Conservation (phyloP, 2,329 filamentous ascomycete genomes). For the Pseudogymnoascus sp. region DNA sequence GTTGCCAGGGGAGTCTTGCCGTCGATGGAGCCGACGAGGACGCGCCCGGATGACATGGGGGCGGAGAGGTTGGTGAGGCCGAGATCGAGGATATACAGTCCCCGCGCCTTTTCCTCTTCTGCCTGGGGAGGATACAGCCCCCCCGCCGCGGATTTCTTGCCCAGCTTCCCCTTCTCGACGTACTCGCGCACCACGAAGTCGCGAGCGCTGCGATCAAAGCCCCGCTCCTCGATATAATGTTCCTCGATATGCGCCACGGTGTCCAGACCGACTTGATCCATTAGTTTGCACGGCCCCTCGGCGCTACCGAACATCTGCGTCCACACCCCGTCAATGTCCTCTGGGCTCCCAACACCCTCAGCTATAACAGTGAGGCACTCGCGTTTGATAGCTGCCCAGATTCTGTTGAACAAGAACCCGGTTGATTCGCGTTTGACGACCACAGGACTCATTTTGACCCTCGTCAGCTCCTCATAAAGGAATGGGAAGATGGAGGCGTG, state of each 20-base stretch:
- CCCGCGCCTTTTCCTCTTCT: background rate
- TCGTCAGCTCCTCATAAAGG: conserved; percentile 25
- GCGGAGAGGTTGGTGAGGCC: conserved; percentile 14
- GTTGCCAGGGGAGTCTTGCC: background rate
- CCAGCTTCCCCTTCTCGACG: conserved; percentile 28
- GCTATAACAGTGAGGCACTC: conserved; percentile 31
- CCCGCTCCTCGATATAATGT: conserved; percentile 31
- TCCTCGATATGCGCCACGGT: conserved; percentile 35
- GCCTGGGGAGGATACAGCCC: conserved; percentile 14
- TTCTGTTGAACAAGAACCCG: conserved; percentile 36
- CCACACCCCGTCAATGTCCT: conserved; percentile 34
- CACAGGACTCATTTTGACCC: conserved; percentile 33
- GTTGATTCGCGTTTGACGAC: conserved; percentile 31
- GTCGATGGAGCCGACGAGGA: conserved; percentile 14
- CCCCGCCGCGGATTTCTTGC: conserved; percentile 28
- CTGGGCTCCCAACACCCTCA: conserved; percentile 31
- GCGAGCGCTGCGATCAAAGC: conserved; percentile 19
- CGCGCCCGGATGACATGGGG: conserved; percentile 13
- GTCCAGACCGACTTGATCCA: conserved; percentile 36
- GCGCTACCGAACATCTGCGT: conserved; percentile 31
- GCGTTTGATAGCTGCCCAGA: conserved; percentile 38
- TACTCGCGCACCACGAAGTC: conserved; percentile 28
- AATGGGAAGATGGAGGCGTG: conserved; percentile 26
- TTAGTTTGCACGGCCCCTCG: conserved; percentile 33
- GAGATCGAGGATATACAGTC: conserved; percentile 18